Percentiles rank a stretch among this genome's conserved stretches.
Conservation (phyloP, 768 basidiomycete species). For the Gautieria morchelliformis region DNA sequence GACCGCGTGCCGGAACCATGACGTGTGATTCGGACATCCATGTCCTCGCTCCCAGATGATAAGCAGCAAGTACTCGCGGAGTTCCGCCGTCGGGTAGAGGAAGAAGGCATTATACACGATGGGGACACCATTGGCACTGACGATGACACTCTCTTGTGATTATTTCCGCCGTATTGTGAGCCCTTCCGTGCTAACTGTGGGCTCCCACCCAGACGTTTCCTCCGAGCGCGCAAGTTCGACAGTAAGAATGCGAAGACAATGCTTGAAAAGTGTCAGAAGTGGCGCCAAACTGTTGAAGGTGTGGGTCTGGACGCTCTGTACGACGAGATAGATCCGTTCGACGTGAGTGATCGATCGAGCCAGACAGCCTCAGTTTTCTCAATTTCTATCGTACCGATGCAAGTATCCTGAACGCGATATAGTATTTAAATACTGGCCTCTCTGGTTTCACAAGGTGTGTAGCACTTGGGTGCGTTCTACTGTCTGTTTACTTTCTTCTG, state of each 20-base stretch:
- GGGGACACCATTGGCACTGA: slow-evolving; percentile 57
- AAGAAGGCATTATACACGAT: slow-evolving; percentile 46
- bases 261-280: slow-evolving; percentile 57
- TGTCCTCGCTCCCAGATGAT: slow-evolving; percentile 15
- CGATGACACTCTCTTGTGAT: slow-evolving; percentile 43
- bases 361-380: background rate
- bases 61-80: slow-evolving; percentile 32
- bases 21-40: slow-evolving; percentile 4
- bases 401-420: slow-evolving; percentile 63
- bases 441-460: slow-evolving; percentile 68
- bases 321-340: slow-evolving; percentile 53
- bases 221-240: slow-evolving; percentile 54
- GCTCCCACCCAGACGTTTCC: slow-evolving; percentile 46
- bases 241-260: slow-evolving; percentile 48
- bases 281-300: slow-evolving; percentile 56
- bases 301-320: slow-evolving; percentile 60
- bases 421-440: slow-evolving; percentile 68
- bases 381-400: background rate
- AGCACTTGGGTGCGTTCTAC: background rate
- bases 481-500: background rate
- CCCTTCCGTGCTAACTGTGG: no score
- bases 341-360: slow-evolving; percentile 34
- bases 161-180: background rate
- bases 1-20: no score
- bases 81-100: slow-evolving; percentile 44